Conservation (phyloP, 1,139 yeast genomes). For the Sugiyamaella novakii region DNA sequence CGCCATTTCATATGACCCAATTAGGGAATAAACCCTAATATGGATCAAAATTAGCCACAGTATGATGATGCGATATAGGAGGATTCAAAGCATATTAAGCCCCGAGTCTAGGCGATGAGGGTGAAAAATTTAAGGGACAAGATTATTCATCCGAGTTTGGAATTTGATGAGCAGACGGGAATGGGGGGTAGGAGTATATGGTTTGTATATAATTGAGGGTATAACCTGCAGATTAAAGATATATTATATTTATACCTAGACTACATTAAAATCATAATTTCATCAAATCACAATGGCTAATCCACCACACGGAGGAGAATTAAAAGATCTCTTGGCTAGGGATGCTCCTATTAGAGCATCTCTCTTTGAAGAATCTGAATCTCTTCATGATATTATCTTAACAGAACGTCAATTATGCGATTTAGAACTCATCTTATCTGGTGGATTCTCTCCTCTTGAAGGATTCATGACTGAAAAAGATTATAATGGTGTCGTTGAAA, state of each 20-base stretch:
- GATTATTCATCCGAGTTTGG: conserved; percentile 3
- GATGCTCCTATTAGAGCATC: conserved; percentile 64
- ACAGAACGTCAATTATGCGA: conserved; percentile 93
- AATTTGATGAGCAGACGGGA: conserved; percentile 12
- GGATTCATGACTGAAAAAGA: conserved; percentile 85
- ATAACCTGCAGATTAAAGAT: background rate
- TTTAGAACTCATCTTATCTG: conserved; percentile 84
- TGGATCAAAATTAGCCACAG: conserved; percentile 4
- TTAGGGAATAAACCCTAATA: conserved; percentile 4
- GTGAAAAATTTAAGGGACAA: conserved; percentile 16
- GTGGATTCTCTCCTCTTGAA: conserved; percentile 91
- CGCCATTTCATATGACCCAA: conserved; percentile 4
- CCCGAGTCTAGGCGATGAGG: background rate
- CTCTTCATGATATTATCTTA: conserved; percentile 57
- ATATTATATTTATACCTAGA: background rate
- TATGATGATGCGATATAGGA: background rate
- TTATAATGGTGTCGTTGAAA: conserved; percentile 75
- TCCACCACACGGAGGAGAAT: conserved; percentile 86
- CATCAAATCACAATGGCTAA: conserved; percentile 53
- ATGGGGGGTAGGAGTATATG: too few relatives aligned
- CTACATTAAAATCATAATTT: background rate
- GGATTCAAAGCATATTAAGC: background rate
- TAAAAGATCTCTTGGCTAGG: conserved; percentile 82
- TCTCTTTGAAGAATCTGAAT: conserved; percentile 59
- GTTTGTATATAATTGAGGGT: background rate